phyloP scores from a whole-genome alignment of 2,329 filamentous ascomycete species.

The Rhynchosporium graminicola region DNA sequence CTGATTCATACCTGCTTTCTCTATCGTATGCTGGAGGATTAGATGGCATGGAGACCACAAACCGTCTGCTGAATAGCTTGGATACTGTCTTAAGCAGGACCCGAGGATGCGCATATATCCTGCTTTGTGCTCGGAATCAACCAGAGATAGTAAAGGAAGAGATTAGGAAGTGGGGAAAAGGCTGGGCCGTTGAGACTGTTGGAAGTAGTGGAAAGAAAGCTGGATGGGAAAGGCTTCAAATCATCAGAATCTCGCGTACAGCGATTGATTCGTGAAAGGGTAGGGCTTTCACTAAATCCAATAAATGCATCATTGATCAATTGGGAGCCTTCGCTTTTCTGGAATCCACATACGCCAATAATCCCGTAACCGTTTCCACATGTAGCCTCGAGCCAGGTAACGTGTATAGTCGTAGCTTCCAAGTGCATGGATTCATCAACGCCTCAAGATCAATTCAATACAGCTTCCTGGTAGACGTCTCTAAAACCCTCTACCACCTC shows the following conservation, averaged over 20 bases:
- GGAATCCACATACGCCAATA: slow-evolving; percentile 30
- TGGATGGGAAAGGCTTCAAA: slow-evolving; percentile 92
- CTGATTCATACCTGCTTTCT: slow-evolving; percentile 79
- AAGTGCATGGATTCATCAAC: slow-evolving; percentile 1
- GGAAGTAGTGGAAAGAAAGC: slow-evolving; percentile 82
- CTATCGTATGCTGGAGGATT: slow-evolving; percentile 86
- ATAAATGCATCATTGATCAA: neutral
- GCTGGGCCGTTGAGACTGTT: slow-evolving; percentile 77
- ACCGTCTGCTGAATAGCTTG: slow-evolving; percentile 71
- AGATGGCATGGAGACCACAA: slow-evolving; percentile 93
- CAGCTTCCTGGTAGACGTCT: neutral
- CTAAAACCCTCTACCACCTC: slow-evolving; percentile 45
- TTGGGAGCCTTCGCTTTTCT: slow-evolving; percentile 19
- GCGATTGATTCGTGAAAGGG: neutral
- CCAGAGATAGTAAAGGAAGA: slow-evolving; percentile 70
- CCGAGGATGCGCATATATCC: slow-evolving; percentile 80
- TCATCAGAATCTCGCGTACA: slow-evolving; percentile 78
- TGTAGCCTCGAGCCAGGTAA: slow-evolving; percentile 5
- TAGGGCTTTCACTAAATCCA: neutral
- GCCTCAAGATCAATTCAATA: neutral
- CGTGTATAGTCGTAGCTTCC: neutral
- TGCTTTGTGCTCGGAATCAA: slow-evolving; percentile 89
- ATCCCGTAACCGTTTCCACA: slow-evolving; percentile 21
- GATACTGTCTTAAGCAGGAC: slow-evolving; percentile 60
- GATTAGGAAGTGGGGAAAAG: slow-evolving; percentile 56